Evolutionary conservation across 1,284 basidiomycete genomes (phyloP), one percentile per base, ranked within the genome.

Genomic region (Pseudozyma hubeiensis): DNA sequence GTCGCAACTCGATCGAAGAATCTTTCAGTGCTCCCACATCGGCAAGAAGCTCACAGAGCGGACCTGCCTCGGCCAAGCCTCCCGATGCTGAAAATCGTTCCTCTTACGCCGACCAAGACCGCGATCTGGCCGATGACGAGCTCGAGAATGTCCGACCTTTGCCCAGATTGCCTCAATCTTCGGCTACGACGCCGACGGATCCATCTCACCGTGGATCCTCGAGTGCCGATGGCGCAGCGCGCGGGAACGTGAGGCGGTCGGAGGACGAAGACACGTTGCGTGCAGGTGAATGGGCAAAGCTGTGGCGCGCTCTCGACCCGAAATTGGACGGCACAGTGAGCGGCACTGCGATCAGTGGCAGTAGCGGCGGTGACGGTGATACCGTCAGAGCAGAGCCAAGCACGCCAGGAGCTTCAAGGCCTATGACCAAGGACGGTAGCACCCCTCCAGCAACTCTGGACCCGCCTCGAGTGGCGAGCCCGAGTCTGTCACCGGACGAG

Each of bases 21-120:
- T 66, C 66, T 9, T 75, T 58, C 53, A 81, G 78, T 41, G 76
- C 79, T 1, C 79, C 79, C 8, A 81, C 79, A 4, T 80, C 79
- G 9, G 78, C 79, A 8, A 53, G 79, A 31, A 79, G 73, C 56
- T 81, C 79, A n/a, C 65, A 75, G 43, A 80, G 78, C 53, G 72
- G 65, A 9, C 58, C 71, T 9, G 52, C 49, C 8, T 52, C 55
- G 34, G 46, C 40, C 44, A 74, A 69, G 40, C 34, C 58, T 17
- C 14, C 53, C 16, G 48, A 59, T 10, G 11, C 30, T 29, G 66
- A 69, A 16, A 34, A 56, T 37, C 55, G 67, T 16, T 47, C 53
- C 14, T 62, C 65, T 4, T 65, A 50, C 43, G 50, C 52, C 13
- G 53, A 52, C n/a, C 46, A 53, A 30, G 74, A 67, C 3, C 70